phyloP scores from a whole-genome alignment of 1,139 yeast genomes.

The Taphrina sp. region DNA sequence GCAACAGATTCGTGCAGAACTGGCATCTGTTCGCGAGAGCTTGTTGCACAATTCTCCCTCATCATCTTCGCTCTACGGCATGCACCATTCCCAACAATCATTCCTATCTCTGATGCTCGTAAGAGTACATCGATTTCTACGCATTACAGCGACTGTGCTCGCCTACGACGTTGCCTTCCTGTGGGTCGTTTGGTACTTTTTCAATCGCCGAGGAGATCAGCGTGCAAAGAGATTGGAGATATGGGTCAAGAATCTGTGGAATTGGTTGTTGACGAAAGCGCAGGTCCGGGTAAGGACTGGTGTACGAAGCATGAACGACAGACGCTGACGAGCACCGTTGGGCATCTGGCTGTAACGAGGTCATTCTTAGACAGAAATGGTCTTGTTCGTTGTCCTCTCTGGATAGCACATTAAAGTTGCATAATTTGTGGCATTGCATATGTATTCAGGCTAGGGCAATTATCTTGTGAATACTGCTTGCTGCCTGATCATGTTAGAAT shows the following conservation, averaged over 20 bases:
- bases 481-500: too few relatives aligned
- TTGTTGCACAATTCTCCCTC: slow-evolving; percentile 16
- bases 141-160: slow-evolving; percentile 6
- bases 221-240: slow-evolving; percentile 20
- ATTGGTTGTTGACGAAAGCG: slow-evolving; percentile 11
- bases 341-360: too few relatives aligned
- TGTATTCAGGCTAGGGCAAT: too few relatives aligned
- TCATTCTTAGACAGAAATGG: too few relatives aligned
- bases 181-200: slow-evolving; percentile 16
- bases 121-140: background rate
- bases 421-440: too few relatives aligned
- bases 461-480: too few relatives aligned
- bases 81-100: slow-evolving; percentile 4
- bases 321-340: too few relatives aligned
- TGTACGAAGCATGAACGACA: slow-evolving; percentile 12
- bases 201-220: slow-evolving; percentile 17
- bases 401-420: too few relatives aligned
- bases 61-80: slow-evolving; percentile 4
- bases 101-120: slow-evolving; percentile 9
- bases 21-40: slow-evolving; percentile 27
- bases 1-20: slow-evolving; percentile 28
- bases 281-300: slow-evolving; percentile 18
- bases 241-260: slow-evolving; percentile 13
- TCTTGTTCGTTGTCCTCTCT: too few relatives aligned
- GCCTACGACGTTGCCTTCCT: slow-evolving; percentile 19